phyloP scores from a whole-genome alignment of 139 green algal species.

The Chlamydomonas eustigma region DNA sequence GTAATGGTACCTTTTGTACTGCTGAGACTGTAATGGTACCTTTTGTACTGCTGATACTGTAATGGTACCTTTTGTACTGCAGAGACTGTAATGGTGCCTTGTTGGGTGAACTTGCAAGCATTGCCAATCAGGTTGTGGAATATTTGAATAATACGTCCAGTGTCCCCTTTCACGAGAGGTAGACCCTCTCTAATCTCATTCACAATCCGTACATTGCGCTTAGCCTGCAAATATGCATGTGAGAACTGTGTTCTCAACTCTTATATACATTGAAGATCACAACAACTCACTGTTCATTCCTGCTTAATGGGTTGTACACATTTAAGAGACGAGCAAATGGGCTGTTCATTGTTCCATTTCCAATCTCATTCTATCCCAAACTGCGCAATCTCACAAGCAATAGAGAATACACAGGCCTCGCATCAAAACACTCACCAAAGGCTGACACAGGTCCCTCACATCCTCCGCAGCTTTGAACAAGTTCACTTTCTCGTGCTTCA shows the following conservation, averaged over 20 bases:
- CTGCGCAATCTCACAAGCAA: too few relatives aligned
- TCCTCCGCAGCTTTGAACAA: slow-evolving; percentile 18
- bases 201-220: slow-evolving; percentile 33
- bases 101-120: slow-evolving; percentile 50
- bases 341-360: too few relatives aligned
- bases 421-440: slow-evolving; percentile 11
- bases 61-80: not conserved
- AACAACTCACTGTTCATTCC: too few relatives aligned
- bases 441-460: slow-evolving; percentile 50
- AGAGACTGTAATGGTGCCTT: slow-evolving; percentile 4
- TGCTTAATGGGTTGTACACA: too few relatives aligned
- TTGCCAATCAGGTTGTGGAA: slow-evolving; percentile 52
- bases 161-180: slow-evolving; percentile 42
- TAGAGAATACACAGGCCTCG: too few relatives aligned
- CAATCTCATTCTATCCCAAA: too few relatives aligned
- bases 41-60: not conserved
- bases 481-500: slow-evolving; percentile 32
- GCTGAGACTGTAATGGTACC: too few relatives aligned
- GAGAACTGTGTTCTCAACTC: too few relatives aligned
- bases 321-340: too few relatives aligned
- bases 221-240: too few relatives aligned
- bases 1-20: too few relatives aligned
- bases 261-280: too few relatives aligned
- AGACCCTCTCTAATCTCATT: slow-evolving; percentile 29
- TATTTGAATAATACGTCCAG: slow-evolving; percentile 47